Percentiles rank a stretch among this genome's conserved stretches.
Evolutionary conservation across 495 filamentous ascomycete genomes (phyloP).

Genomic region (Talaromyces nanjingensis): DNA sequence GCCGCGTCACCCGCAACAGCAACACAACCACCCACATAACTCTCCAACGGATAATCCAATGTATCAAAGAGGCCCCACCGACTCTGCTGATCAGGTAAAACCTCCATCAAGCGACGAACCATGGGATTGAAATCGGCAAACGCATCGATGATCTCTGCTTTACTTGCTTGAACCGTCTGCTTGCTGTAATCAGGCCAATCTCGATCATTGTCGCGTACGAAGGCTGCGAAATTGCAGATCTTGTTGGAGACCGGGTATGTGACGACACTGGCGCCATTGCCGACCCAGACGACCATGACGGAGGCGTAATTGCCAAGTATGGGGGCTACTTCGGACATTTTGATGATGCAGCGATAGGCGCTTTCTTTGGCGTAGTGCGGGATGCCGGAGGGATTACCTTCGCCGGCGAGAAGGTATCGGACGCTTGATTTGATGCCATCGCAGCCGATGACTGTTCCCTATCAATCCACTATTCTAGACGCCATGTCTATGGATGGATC

Average conservation of each 20-base stretch:
- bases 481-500: no score
- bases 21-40: slow-evolving; percentile 13
- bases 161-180: background rate
- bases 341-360: background rate
- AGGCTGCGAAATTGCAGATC: slow-evolving; percentile 20
- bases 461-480: no score
- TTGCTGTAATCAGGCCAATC: background rate
- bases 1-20: slow-evolving; percentile 31
- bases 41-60: background rate
- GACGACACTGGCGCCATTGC: background rate
- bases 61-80: background rate
- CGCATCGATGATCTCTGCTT: background rate
- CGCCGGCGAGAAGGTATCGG: background rate
- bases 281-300: background rate
- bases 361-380: background rate
- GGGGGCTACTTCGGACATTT: background rate
- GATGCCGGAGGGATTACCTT: background rate
- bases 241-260: slow-evolving; percentile 16
- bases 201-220: slow-evolving; percentile 15
- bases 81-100: slow-evolving; percentile 21
- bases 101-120: slow-evolving; percentile 14
- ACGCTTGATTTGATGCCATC: slow-evolving; percentile 48
- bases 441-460: slow-evolving; percentile 40
- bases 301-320: background rate
- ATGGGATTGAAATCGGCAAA: slow-evolving; percentile 9